Percentiles rank a stretch among this genome's conserved stretches.
Conservation (phyloP, 495 filamentous ascomycete species). For the Penicillium lividum region DNA sequence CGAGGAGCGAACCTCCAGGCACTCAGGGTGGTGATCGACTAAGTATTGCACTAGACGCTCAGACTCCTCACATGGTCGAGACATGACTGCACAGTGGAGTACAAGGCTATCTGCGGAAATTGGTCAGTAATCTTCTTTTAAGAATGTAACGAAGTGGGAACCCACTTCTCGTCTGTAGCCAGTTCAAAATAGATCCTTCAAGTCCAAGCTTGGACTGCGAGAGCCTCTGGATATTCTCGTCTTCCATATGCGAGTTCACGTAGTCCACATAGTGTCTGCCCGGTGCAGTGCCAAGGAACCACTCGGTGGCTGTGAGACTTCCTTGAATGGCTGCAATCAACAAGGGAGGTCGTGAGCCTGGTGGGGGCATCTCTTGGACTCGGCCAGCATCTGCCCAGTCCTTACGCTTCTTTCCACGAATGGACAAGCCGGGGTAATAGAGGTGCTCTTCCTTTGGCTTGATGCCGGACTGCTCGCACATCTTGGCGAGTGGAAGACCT, state of each 20-base stretch:
- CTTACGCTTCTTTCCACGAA: conserved; percentile 69
- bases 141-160: background rate
- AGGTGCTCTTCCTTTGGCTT: conserved; percentile 57
- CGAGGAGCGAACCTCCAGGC: conserved; percentile 55
- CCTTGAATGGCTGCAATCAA: conserved; percentile 58
- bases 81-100: conserved; percentile 65
- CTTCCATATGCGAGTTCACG: conserved; percentile 53
- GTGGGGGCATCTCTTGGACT: conserved; percentile 6
- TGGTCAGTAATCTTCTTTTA: conserved; percentile 1
- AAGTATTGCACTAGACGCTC: conserved; percentile 62
- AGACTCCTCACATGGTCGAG: conserved; percentile 37
- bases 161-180: conserved; percentile 57
- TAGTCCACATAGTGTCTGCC: conserved; percentile 63
- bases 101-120: conserved; percentile 54
- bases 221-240: conserved; percentile 57
- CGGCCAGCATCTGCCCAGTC: conserved; percentile 62
- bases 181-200: conserved; percentile 58
- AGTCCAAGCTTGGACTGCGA: conserved; percentile 55
- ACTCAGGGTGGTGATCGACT: conserved; percentile 55
- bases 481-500: conserved; percentile 62
- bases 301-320: conserved; percentile 62
- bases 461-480: conserved; percentile 60
- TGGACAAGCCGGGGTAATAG: conserved; percentile 70
- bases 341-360: conserved; percentile 48
- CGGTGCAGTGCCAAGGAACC: conserved; percentile 68